Evolutionary conservation across 2,329 filamentous ascomycete genomes (phyloP), one percentile per base, ranked within the genome.

Genomic region (Paecilomyces fulvus): DNA sequence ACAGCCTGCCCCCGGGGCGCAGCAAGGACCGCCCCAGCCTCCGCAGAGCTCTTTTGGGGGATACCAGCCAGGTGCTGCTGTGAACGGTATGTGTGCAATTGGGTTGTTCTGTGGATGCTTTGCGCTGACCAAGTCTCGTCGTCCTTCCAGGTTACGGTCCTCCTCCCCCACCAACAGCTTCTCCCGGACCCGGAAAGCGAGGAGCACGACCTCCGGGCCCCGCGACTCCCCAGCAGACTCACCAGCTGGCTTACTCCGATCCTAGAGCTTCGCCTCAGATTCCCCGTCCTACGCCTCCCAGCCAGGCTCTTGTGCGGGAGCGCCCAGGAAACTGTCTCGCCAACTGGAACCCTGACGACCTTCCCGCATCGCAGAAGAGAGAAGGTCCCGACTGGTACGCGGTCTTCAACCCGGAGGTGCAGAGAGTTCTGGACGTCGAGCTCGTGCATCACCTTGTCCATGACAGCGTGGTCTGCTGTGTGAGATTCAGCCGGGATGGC

Each of bases 391-490:
- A 97, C 71, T 99, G 94, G 94, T 95, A 95, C 70, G 92, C 90
- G 49, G 89, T 97, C 62, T 99, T 96, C 81, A 96, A 99, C 75
- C 91, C 92, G 49, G 84, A 87, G 57, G 88, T 96, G 37, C 90
- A 89, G 60, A 90, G 94, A 58, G 85, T 91, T 53, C 79, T 99
- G 53, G 94, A 99, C 69, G 91, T 99, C 55, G 91, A 96, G 62
- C 81, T 99, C 43, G 87, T 96, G 51, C 94, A 97, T 76, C 96
- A 91, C 56, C 82, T 99, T 54, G 84, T 85, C 59, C 94, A 99
- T 69, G 90, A 96, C 70, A 97, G 92, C 66, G 94, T 99, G 3
- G 94, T 99, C 0, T 99, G 94, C 81, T 99, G 94, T 71, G 94
- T 99, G 33, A 84, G 94, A 57, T 99, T 99, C 79, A 97, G 92